Conservation (phyloP, 1,139 yeast species). For the Waltiozyma sp. region DNA sequence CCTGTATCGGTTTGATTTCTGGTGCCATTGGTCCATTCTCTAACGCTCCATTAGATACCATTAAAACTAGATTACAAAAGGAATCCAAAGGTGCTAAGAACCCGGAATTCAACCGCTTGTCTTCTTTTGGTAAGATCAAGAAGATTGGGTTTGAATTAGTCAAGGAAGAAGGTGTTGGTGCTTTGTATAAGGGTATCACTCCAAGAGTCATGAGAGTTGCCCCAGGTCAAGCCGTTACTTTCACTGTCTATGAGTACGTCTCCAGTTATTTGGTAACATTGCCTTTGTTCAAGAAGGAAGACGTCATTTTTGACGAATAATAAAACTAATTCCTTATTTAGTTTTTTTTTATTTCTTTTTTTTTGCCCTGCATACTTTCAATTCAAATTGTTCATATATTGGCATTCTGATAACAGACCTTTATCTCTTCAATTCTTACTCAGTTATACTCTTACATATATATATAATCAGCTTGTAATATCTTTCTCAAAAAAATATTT, state of each 20-base stretch:
- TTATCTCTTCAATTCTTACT: too few species aligned
- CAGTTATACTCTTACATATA: too few species aligned
- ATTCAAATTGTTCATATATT: too few species aligned
- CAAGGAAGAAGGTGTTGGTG: slow-evolving; percentile 80
- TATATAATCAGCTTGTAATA: too few species aligned
- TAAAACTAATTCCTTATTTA: too few species aligned
- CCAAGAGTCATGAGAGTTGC: slow-evolving; percentile 99
- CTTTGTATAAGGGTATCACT: slow-evolving; percentile 92
- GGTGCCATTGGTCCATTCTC: slow-evolving; percentile 98
- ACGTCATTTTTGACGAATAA: slow-evolving; percentile 24
- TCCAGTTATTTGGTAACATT: slow-evolving; percentile 52
- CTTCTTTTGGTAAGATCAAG: slow-evolving; percentile 49
- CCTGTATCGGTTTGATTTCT: slow-evolving; percentile 78
- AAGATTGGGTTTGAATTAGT: slow-evolving; percentile 75
- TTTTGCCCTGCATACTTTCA: too few species aligned
- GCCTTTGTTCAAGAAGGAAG: slow-evolving; percentile 23
- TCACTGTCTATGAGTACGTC: slow-evolving; percentile 89
- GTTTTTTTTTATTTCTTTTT: too few species aligned
- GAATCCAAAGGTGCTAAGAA: slow-evolving; percentile 61
- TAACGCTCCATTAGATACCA: slow-evolving; percentile 95
- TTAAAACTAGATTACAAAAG: slow-evolving; percentile 93
- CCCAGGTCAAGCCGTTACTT: slow-evolving; percentile 98
- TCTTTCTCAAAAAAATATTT: too few species aligned
- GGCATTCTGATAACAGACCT: too few species aligned
- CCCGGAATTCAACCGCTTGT: slow-evolving; percentile 28